Evolutionary conservation across 2,329 filamentous ascomycete genomes (phyloP).

Genomic region (Zarea fungicola): DNA sequence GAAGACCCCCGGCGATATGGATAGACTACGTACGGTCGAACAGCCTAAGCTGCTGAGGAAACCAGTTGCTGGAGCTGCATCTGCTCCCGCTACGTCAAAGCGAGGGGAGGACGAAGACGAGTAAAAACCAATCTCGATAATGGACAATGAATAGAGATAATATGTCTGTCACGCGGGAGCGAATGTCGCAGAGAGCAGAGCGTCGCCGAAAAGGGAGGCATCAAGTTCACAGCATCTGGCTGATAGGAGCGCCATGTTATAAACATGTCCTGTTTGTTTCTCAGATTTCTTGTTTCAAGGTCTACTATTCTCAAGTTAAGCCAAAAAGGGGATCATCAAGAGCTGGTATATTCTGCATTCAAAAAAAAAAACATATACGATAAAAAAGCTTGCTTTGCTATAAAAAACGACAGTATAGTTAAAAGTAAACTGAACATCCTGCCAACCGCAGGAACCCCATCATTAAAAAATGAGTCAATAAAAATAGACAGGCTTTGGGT

Average conservation of each 20-base stretch:
- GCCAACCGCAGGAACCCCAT: too few species aligned
- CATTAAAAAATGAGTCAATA: conserved; percentile 14
- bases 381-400: background rate
- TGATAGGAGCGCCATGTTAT: too few species aligned
- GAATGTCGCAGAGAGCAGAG: too few species aligned
- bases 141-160: background rate
- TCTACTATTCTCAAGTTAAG: background rate
- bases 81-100: background rate
- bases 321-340: background rate
- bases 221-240: background rate
- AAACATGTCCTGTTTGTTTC: too few species aligned
- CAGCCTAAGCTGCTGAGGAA: conserved; percentile 4
- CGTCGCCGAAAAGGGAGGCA: too few species aligned
- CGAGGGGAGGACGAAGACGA: background rate
- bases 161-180: too few species aligned
- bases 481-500: conserved; percentile 2
- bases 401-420: conserved; percentile 9
- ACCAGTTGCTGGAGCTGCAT: background rate
- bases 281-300: background rate
- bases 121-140: background rate
- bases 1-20: too few species aligned
- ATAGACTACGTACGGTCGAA: too few species aligned
- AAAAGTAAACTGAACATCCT: conserved; percentile 15
- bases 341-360: background rate
- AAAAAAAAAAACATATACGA: background rate